Evolutionary conservation across 2,329 filamentous ascomycete genomes (phyloP).

Genomic region (Fusarium poae): DNA sequence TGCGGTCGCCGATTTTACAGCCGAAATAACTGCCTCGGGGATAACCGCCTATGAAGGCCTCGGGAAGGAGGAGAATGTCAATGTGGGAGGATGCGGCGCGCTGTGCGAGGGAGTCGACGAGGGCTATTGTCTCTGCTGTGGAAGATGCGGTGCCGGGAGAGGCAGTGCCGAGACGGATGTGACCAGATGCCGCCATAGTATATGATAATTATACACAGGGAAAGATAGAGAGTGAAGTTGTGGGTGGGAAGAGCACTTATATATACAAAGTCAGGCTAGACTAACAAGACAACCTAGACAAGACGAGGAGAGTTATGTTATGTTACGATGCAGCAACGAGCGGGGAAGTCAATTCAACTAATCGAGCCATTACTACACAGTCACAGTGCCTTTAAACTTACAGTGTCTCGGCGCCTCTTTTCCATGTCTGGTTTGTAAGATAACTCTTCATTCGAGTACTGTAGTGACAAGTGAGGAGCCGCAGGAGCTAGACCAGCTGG

Average conservation of each 20-base stretch:
- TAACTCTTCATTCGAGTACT: slow-evolving; percentile 4
- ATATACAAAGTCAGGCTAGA: slow-evolving; percentile 9
- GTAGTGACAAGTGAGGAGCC: slow-evolving; percentile 7
- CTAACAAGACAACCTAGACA: not conserved
- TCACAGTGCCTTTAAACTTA: slow-evolving; percentile 1
- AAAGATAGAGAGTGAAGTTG: not conserved
- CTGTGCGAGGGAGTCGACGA: slow-evolving; percentile 73
- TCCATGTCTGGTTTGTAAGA: slow-evolving; percentile 13
- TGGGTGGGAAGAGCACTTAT: slow-evolving; percentile 1
- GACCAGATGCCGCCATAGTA: slow-evolving; percentile 40
- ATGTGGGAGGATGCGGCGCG: slow-evolving; percentile 68
- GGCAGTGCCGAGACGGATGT: slow-evolving; percentile 67
- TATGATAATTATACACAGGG: not conserved
- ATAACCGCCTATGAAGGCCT: slow-evolving; percentile 93
- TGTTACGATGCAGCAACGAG: slow-evolving; percentile 19
- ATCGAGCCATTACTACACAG: slow-evolving; percentile 2
- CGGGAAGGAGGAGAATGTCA: slow-evolving; percentile 87
- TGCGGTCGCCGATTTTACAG: slow-evolving; percentile 77
- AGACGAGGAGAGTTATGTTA: slow-evolving; percentile 12
- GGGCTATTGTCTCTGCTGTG: slow-evolving; percentile 71
- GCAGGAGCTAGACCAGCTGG: slow-evolving; percentile 16
- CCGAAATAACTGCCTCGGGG: slow-evolving; percentile 86
- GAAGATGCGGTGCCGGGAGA: slow-evolving; percentile 66
- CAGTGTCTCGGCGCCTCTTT: slow-evolving; percentile 16
- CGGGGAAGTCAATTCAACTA: slow-evolving; percentile 23